phyloP scores from a whole-genome alignment of 2,329 filamentous ascomycete genomes.

The Aspergillaceae sp. region DNA sequence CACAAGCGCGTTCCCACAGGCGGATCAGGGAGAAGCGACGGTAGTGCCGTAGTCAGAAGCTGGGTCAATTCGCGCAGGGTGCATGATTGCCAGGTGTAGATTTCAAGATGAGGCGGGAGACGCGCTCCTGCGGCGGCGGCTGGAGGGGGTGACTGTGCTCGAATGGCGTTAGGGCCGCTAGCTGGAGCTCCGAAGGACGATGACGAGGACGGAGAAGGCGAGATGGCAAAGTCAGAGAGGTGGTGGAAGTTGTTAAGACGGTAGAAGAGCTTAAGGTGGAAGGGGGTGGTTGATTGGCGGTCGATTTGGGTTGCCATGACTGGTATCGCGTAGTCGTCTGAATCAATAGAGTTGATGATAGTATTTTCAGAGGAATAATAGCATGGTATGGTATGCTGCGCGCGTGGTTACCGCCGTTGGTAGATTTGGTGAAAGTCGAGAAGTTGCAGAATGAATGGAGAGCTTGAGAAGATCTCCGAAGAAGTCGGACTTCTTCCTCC shows the following conservation, averaged over 20 bases:
- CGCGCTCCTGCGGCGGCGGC: slow-evolving; percentile 36
- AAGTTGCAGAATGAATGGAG: too few relatives aligned
- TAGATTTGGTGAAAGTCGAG: too few relatives aligned
- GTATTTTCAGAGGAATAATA: not conserved
- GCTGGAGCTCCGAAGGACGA: slow-evolving; percentile 15
- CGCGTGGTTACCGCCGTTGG: too few relatives aligned
- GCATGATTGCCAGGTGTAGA: slow-evolving; percentile 81
- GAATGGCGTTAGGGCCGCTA: slow-evolving; percentile 35
- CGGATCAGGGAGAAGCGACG: slow-evolving; percentile 61
- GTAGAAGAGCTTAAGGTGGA: slow-evolving; percentile 80
- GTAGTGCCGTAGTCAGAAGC: slow-evolving; percentile 62
- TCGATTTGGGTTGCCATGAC: slow-evolving; percentile 43
- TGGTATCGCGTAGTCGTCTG: slow-evolving; percentile 19
- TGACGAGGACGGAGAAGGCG: slow-evolving; percentile 14
- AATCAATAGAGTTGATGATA: not conserved
- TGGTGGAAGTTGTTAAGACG: slow-evolving; percentile 62
- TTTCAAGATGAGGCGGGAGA: slow-evolving; percentile 60
- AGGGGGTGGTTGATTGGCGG: slow-evolving; percentile 65
- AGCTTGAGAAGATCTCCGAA: too few relatives aligned
- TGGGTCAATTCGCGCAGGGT: slow-evolving; percentile 73
- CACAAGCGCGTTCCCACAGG: slow-evolving; percentile 74
- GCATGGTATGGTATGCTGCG: not conserved
- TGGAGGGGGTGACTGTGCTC: slow-evolving; percentile 45
- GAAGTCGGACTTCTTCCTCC: not conserved
- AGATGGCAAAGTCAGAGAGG: slow-evolving; percentile 33